Conservation (phyloP, 768 basidiomycete species). For the Suillus hirtellus region DNA sequence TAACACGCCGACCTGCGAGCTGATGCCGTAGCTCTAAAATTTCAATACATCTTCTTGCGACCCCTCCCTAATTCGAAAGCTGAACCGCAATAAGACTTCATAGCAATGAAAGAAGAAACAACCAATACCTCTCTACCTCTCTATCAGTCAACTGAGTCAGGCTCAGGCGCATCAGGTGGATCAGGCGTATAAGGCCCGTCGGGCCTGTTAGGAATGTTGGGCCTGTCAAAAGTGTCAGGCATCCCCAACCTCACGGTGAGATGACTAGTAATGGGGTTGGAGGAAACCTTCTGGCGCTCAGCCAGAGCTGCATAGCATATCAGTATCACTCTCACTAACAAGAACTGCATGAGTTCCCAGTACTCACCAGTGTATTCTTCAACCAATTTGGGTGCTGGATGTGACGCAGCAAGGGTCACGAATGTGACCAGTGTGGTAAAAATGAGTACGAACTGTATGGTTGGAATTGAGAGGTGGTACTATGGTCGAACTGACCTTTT, state of each 20-base stretch:
- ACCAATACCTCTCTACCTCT: too few relatives aligned
- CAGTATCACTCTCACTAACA: not conserved
- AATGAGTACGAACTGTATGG: constrained; percentile 3
- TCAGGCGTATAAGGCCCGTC: too few relatives aligned
- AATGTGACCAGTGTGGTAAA: not conserved
- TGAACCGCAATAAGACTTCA: too few relatives aligned
- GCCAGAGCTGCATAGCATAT: not conserved
- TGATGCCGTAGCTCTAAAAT: too few relatives aligned
- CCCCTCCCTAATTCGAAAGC: too few relatives aligned
- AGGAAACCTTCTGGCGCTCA: not conserved
- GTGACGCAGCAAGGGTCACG: not conserved
- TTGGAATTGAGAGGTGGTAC: not conserved
- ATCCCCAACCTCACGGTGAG: not conserved
- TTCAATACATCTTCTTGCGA: too few relatives aligned
- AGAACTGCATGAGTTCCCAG: not conserved
- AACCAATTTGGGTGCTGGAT: not conserved
- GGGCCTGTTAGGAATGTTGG: not conserved
- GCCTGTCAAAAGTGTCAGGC: not conserved
- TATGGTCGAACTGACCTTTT: not conserved
- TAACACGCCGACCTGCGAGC: too few relatives aligned
- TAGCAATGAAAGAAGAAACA: too few relatives aligned
- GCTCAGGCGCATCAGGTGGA: too few relatives aligned
- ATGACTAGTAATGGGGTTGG: not conserved
- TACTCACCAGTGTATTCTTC: not conserved
- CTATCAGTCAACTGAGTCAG: too few relatives aligned